Evolutionary conservation across 345 rosid genomes (phyloP).

Genomic region (Dipteronia sinensis): DNA sequence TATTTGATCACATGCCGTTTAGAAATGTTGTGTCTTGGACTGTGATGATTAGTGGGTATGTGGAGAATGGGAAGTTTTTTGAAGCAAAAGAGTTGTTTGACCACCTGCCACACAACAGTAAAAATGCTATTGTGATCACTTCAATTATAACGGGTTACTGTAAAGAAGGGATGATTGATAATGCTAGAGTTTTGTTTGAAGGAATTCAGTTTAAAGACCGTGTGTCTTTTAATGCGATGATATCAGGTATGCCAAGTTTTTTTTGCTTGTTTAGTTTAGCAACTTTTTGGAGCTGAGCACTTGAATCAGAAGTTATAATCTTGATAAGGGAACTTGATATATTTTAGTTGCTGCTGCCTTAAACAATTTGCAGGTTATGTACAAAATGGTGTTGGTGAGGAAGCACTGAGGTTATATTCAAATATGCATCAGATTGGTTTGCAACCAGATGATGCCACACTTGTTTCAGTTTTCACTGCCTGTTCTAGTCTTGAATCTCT

Average conservation of each 20-base stretch:
- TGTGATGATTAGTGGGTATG: conserved; percentile 42
- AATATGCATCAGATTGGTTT: conserved; percentile 26
- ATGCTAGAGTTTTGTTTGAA: conserved; percentile 42
- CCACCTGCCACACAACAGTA: conserved; percentile 22
- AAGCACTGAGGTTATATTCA: conserved; percentile 30
- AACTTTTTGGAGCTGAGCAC: not conserved
- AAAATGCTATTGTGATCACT: conserved; percentile 32
- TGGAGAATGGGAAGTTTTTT: conserved; percentile 33
- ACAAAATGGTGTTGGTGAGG: conserved; percentile 31
- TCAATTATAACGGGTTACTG: conserved; percentile 42
- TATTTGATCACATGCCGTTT: conserved; percentile 33
- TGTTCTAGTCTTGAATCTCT: conserved; percentile 36
- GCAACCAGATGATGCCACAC: conserved; percentile 29
- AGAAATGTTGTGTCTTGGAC: conserved; percentile 38
- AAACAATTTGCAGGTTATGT: conserved; percentile 27
- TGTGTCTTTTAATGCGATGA: conserved; percentile 44
- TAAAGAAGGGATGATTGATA: conserved; percentile 35
- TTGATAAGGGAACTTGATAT: not conserved
- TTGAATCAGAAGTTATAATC: not conserved
- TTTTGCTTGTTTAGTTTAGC: not conserved
- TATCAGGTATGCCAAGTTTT: conserved; percentile 30
- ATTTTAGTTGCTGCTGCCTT: not conserved
- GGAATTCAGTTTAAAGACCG: conserved; percentile 30
- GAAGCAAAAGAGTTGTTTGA: conserved; percentile 34
- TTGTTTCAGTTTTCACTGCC: conserved; percentile 36